Base-by-base conservation (phyloP, 1,284 basidiomycete genomes). In the Stereum hirsutum region DNA sequence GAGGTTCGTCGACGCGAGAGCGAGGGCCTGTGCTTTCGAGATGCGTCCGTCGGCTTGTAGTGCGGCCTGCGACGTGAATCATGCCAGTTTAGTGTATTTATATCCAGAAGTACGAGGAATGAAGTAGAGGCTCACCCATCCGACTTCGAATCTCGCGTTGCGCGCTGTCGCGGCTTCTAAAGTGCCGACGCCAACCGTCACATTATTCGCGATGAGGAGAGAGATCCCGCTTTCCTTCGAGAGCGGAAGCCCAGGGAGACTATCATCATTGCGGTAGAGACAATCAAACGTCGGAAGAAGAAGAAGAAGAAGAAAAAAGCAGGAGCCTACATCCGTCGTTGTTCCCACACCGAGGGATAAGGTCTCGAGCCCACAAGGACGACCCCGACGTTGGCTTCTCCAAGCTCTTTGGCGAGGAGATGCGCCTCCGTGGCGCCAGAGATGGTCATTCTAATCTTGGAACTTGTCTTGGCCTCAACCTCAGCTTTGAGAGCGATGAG, bases 351-450 rank as follows among this genome's bases (percentile, higher is more conserved):
- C 5, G 52, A 53, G 0, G 81, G 79, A 68, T 78, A 84, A 0
- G 78, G 68, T 39, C 80, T 64, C 1, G 75, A 59, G 2, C 72
- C 74, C 0, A 69, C 60, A 19, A 93, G 62, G 34, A 96, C 74
- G 20, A 95, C 81, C 14, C 87, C 86, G 10, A 94, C 73, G 25
- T 75, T 63, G 1, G 81, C 81, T 37, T 71, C 63, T 0, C 77
- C 83, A 12, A 96, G 64, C 51, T 92, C 80, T 37, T 77, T 66
- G 2, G 90, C 89, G 25, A 94, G 59, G 5, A 87, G 61, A 57
- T 89, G 74, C 0, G 87, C 78, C 58, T 95, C 91, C 0, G 75
- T 60, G 0, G 69, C 90, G 6, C 89, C 86, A 2, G 75, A 64
- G 41, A 86, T 72, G 2, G 77, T 81, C 55, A 87, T 55, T 45